Evolutionary conservation across 805 yeast genomes (phyloP).

Genomic region (Ogataea methanolica): DNA sequence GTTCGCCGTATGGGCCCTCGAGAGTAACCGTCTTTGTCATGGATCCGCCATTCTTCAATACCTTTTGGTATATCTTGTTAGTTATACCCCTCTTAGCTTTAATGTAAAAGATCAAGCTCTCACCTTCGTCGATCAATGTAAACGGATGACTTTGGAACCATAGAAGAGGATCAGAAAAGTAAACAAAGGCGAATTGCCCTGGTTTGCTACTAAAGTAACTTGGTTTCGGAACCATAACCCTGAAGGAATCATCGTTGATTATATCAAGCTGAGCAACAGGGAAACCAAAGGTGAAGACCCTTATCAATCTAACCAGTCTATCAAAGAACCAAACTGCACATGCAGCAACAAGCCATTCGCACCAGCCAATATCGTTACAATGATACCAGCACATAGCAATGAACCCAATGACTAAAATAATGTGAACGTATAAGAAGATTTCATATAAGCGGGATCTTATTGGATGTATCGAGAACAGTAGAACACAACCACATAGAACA

Average conservation of each 20-base stretch:
- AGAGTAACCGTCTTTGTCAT: conserved; percentile 32
- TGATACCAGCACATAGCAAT: conserved; percentile 57
- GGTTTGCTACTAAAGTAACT: conserved; percentile 44
- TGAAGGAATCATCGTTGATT: conserved; percentile 32
- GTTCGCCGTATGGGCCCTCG: conserved; percentile 71
- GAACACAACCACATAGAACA: conserved; percentile 36
- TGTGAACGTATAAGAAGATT: conserved; percentile 52
- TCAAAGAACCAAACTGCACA: conserved; percentile 50
- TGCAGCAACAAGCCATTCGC: conserved; percentile 32
- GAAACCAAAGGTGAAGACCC: conserved; percentile 20
- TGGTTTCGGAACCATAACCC: conserved; percentile 48
- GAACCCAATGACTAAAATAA: conserved; percentile 48
- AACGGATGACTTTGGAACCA: conserved; percentile 78
- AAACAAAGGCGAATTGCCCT: conserved; percentile 52
- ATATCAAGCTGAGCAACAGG: conserved; percentile 17
- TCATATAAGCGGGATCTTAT: conserved; percentile 58
- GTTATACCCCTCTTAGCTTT: conserved; percentile 54
- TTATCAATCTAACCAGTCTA: conserved; percentile 39
- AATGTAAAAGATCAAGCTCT: conserved; percentile 35
- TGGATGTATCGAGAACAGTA: conserved; percentile 44
- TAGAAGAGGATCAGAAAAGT: conserved; percentile 44
- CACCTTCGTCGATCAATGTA: conserved; percentile 41
- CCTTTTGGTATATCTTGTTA: conserved; percentile 31
- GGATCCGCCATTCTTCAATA: conserved; percentile 28
- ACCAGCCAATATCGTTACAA: conserved; percentile 34